These are phyloP conservation scores for Stemphylium lycopersici DNA, from an alignment of 2,329 filamentous ascomycete species.

Conservation along the genomic window DNA sequence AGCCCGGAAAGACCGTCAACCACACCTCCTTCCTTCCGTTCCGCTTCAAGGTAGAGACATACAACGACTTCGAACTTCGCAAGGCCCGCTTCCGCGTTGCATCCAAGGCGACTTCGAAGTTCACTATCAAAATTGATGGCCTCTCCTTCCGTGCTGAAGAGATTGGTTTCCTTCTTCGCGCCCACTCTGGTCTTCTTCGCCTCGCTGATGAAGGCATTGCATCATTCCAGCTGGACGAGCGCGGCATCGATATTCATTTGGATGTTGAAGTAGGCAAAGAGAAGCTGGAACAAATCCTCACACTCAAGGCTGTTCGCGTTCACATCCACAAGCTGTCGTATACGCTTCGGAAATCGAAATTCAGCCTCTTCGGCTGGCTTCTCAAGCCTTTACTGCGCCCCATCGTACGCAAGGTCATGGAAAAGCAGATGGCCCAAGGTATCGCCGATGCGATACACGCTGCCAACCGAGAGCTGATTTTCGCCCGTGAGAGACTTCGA, in stretches of 20 bases:
- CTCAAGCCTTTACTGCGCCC: slow-evolving; percentile 84
- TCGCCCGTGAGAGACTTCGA: slow-evolving; percentile 82
- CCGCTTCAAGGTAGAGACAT: slow-evolving; percentile 78
- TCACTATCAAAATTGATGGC: slow-evolving; percentile 81
- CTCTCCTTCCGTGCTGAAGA: slow-evolving; percentile 85
- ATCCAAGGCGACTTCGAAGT: slow-evolving; percentile 70
- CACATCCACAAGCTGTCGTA: slow-evolving; percentile 88
- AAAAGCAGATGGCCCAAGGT: slow-evolving; percentile 74
- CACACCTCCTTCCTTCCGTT: slow-evolving; percentile 88
- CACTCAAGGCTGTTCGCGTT: slow-evolving; percentile 76
- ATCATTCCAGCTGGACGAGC: slow-evolving; percentile 82
- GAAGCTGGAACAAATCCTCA: slow-evolving; percentile 78
- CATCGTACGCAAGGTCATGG: slow-evolving; percentile 77
- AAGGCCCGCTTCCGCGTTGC: slow-evolving; percentile 75
- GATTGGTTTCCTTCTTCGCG: slow-evolving; percentile 85
- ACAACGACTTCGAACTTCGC: slow-evolving; percentile 84
- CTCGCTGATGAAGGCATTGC: slow-evolving; percentile 84
- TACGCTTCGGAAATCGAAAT: slow-evolving; percentile 73
- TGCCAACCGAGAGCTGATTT: slow-evolving; percentile 84
- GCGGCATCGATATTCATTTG: slow-evolving; percentile 83
- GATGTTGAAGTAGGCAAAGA: slow-evolving; percentile 84
- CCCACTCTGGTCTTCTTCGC: slow-evolving; percentile 76
- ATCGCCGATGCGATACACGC: slow-evolving; percentile 73
- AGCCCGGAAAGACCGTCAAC: slow-evolving; percentile 85
- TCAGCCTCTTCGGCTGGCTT: slow-evolving; percentile 79